These are phyloP conservation scores for Incumbomyces lentus DNA, from an alignment of 2,329 filamentous ascomycete species.

Conservation along the genomic window DNA sequence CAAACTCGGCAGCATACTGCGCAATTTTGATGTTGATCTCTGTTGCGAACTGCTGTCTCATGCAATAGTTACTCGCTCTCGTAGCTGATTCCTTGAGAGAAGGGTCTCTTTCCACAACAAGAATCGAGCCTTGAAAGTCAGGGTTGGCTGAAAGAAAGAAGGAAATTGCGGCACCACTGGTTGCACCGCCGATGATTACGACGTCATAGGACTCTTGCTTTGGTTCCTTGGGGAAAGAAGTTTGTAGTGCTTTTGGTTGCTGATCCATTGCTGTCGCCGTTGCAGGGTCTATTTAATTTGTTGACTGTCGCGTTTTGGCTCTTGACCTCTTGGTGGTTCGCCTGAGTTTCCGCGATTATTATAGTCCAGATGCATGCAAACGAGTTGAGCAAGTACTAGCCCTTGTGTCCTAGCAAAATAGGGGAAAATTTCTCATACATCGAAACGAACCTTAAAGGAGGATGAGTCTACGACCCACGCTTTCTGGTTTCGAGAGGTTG, in stretches of 20 bases:
- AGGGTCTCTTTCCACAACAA: constrained; percentile 14
- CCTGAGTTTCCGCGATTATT: too few species aligned
- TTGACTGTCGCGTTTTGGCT: too few species aligned
- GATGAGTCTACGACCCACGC: too few species aligned
- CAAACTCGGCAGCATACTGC: constrained; percentile 15
- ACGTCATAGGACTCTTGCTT: constrained; percentile 11
- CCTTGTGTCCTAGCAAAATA: too few species aligned
- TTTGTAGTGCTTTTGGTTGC: not conserved
- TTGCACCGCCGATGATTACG: constrained; percentile 15
- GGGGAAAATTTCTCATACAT: too few species aligned
- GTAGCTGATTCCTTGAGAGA: constrained; percentile 14
- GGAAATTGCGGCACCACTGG: constrained; percentile 13
- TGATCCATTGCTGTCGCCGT: not conserved
- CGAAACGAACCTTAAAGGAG: too few species aligned
- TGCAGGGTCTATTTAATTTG: too few species aligned
- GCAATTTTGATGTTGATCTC: constrained; percentile 15
- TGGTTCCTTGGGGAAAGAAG: not conserved
- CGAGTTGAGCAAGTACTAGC: too few species aligned
- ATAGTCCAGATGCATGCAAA: too few species aligned
- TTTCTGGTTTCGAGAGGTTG: too few species aligned
- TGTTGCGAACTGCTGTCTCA: constrained; percentile 19
- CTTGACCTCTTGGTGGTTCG: too few species aligned
- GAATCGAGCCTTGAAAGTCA: constrained; percentile 11
- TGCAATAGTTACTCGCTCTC: constrained; percentile 18
- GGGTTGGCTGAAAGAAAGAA: constrained; percentile 10